Conservation (phyloP, 1,284 basidiomycete species). For the Cutaneotrichosporon spelunceum region DNA sequence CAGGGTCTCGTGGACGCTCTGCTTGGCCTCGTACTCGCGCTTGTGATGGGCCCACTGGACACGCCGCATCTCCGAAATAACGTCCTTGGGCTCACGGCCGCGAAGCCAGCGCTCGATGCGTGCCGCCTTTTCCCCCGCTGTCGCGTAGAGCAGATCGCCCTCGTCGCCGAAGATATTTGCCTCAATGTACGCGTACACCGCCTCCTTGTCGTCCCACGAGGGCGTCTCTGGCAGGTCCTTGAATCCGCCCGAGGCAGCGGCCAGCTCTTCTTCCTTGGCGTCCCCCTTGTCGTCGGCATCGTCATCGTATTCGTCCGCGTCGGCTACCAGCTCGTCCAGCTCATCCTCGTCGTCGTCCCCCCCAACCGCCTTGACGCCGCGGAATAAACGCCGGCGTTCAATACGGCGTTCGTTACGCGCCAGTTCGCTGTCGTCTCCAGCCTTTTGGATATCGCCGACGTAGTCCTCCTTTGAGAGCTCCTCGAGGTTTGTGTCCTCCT, state of each 20-base stretch:
- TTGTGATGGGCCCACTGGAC: slow-evolving; percentile 52
- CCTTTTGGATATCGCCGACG: slow-evolving; percentile 19
- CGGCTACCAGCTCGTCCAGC: slow-evolving; percentile 25
- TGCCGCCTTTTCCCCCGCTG: slow-evolving; percentile 9
- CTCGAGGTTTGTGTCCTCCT: slow-evolving; percentile 44
- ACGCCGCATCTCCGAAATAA: slow-evolving; percentile 54
- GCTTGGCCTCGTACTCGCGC: slow-evolving; percentile 36
- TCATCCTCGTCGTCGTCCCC: slow-evolving; percentile 24
- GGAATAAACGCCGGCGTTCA: slow-evolving; percentile 19
- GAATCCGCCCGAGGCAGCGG: slow-evolving; percentile 14
- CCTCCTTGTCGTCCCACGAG: slow-evolving; percentile 38
- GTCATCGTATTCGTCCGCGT: slow-evolving; percentile 23
- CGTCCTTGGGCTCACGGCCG: slow-evolving; percentile 36
- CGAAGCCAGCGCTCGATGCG: slow-evolving; percentile 39
- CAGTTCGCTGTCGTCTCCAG: slow-evolving; percentile 19
- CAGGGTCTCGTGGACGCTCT: slow-evolving; percentile 51
- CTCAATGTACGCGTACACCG: slow-evolving; percentile 33
- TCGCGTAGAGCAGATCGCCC: slow-evolving; percentile 29
- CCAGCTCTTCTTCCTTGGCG: slow-evolving; percentile 17
- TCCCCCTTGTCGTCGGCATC: slow-evolving; percentile 22
- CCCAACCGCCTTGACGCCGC: slow-evolving; percentile 13
- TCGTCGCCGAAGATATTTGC: slow-evolving; percentile 36
- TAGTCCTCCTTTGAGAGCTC: slow-evolving; percentile 46
- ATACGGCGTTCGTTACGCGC: slow-evolving; percentile 13
- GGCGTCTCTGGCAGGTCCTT: slow-evolving; percentile 15